Conservation (phyloP, 2,329 filamentous ascomycete species). For the Aspergillus sp. region DNA sequence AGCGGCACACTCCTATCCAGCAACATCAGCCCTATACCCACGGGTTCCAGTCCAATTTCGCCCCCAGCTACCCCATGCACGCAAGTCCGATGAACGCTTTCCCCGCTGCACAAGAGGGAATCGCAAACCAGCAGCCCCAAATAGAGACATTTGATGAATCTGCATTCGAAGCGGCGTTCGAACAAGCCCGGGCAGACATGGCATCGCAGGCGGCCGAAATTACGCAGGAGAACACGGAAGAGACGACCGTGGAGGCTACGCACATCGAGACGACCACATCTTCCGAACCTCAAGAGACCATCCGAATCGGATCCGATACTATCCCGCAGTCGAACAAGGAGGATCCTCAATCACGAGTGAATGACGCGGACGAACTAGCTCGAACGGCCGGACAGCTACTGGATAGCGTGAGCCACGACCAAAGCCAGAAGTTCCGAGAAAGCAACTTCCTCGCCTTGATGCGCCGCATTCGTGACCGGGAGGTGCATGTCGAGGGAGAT, state of each 20-base stretch:
- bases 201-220: slow-evolving; percentile 23
- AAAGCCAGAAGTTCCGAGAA: slow-evolving; percentile 71
- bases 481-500: slow-evolving; percentile 71
- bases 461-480: slow-evolving; percentile 68
- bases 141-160: slow-evolving; percentile 41
- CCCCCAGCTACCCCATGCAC: slow-evolving; percentile 24
- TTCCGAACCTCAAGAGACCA: slow-evolving; percentile 19
- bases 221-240: slow-evolving; percentile 13
- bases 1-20: slow-evolving; percentile 17
- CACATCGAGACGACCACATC: slow-evolving; percentile 13
- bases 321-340: slow-evolving; percentile 37
- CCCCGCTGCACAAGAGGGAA: slow-evolving; percentile 23
- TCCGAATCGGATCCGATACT: slow-evolving; percentile 44
- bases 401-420: slow-evolving; percentile 65
- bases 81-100: slow-evolving; percentile 19
- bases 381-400: slow-evolving; percentile 69
- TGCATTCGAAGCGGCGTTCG: slow-evolving; percentile 46
- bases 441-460: slow-evolving; percentile 75
- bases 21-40: slow-evolving; percentile 16
- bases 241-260: slow-evolving; percentile 14
- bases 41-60: slow-evolving; percentile 30
- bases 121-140: slow-evolving; percentile 20
- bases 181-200: slow-evolving; percentile 39
- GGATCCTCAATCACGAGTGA: slow-evolving; percentile 29
- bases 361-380: slow-evolving; percentile 66